Percentiles rank a stretch among this genome's conserved stretches.
These are phyloP conservation scores for Themeda triandra DNA, from an alignment of 176 grass and related monocot genomes.

Conservation along the genomic window DNA sequence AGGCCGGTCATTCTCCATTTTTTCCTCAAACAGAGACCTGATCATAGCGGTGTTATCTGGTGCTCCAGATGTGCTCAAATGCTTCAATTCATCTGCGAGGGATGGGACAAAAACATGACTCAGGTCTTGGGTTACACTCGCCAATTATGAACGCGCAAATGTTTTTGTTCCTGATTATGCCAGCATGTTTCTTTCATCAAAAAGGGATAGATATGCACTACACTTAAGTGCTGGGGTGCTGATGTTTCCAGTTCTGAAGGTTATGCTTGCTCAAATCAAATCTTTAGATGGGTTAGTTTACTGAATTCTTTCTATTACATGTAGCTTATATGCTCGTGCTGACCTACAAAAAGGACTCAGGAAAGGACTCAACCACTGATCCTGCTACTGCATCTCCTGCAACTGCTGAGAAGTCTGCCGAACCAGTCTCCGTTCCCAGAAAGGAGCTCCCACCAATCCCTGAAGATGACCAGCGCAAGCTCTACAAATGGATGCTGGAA, in stretches of 20 bases:
- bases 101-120: neutral
- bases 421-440: conserved; percentile 7
- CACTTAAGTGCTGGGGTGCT: neutral
- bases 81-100: neutral
- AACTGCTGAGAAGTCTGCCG: conserved; percentile 14
- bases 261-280: neutral
- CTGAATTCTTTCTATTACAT: conserved; percentile 14
- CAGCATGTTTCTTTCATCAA: neutral
- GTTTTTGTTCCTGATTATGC: neutral
- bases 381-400: neutral
- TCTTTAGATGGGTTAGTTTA: neutral
- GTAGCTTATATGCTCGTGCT: conserved; percentile 67
- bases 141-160: neutral
- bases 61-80: neutral
- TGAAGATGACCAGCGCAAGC: conserved; percentile 63
- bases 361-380: conserved; percentile 14
- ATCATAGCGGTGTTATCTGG: neutral
- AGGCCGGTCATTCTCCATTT: neutral
- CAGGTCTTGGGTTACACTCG: neutral
- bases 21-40: neutral
- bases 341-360: conserved; percentile 42
- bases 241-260: neutral
- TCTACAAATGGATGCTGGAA: conserved; percentile 91
- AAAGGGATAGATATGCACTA: neutral
- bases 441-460: conserved; percentile 65